Percentiles rank a stretch among this genome's conserved stretches.
phyloP scores from a whole-genome alignment of 2,329 filamentous ascomycete genomes.

The Nemania diffusa region DNA sequence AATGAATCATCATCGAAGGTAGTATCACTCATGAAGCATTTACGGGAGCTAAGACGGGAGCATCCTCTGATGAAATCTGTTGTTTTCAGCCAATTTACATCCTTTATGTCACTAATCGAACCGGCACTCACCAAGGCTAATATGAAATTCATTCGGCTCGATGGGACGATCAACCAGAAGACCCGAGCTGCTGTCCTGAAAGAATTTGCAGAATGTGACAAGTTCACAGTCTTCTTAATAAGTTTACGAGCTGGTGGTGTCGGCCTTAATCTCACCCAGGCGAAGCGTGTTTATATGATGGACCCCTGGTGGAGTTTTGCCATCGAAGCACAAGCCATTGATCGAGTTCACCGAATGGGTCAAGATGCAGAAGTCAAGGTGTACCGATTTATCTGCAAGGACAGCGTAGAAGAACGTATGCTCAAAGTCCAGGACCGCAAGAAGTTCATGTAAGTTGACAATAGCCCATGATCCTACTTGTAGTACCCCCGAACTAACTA shows the following conservation, averaged over 20 bases:
- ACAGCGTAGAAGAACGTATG: constrained; percentile 96
- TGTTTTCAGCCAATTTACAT: constrained; percentile 97
- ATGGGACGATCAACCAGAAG: constrained; percentile 90
- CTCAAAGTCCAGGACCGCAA: constrained; percentile 92
- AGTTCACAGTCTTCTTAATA: constrained; percentile 80
- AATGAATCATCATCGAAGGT: constrained; percentile 89
- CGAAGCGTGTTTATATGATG: constrained; percentile 96
- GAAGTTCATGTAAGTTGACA: constrained; percentile 83
- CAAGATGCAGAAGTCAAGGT: constrained; percentile 88
- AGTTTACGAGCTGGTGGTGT: constrained; percentile 92
- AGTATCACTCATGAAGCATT: constrained; percentile 77
- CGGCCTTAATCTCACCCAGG: constrained; percentile 89
- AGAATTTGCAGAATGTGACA: constrained; percentile 72
- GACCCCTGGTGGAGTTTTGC: constrained; percentile 99
- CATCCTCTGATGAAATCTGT: constrained; percentile 84
- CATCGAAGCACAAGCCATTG: constrained; percentile 95
- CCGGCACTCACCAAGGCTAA: constrained; percentile 78
- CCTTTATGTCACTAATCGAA: constrained; percentile 91
- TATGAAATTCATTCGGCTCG: constrained; percentile 85
- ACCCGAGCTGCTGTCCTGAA: constrained; percentile 79
- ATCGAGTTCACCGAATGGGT: constrained; percentile 96
- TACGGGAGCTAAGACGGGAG: constrained; percentile 74
- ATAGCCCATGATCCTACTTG: constrained; percentile 4
- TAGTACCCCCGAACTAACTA: constrained; percentile 8
- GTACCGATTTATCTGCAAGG: constrained; percentile 86